Percentiles rank a stretch among this genome's conserved stretches.
These are phyloP conservation scores for Torulaspora gathmanii DNA, from an alignment of 805 yeast species.

Conservation along the genomic window DNA sequence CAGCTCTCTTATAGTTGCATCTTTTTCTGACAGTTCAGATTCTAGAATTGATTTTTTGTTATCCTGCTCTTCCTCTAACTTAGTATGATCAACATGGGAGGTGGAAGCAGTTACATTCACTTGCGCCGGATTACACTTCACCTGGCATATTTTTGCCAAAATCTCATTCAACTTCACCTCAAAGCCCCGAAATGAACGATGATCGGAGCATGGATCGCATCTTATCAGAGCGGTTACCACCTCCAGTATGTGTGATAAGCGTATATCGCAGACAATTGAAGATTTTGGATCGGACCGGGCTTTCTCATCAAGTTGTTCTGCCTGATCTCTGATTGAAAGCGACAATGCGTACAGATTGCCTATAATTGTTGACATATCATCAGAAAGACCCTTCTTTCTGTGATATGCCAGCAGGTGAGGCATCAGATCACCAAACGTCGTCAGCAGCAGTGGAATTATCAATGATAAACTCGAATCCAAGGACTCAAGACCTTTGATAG, in stretches of 20 bases:
- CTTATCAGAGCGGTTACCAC: not conserved
- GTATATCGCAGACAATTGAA: not conserved
- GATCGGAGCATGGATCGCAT: not conserved
- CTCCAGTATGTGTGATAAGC: not conserved
- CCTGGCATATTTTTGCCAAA: not conserved
- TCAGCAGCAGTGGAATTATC: not conserved
- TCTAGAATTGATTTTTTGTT: not conserved
- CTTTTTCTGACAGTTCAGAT: not conserved
- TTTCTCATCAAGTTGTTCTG: not conserved
- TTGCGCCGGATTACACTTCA: not conserved
- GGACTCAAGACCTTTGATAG: not conserved
- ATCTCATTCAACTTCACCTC: not conserved
- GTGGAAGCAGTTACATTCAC: no score
- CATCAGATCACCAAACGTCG: conserved; percentile 2
- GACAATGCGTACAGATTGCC: conserved; percentile 4
- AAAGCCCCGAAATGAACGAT: not conserved
- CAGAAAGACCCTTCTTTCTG: not conserved
- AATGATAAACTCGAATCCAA: not conserved
- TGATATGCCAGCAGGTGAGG: conserved; percentile 3
- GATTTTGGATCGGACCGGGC: not conserved
- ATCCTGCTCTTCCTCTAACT: not conserved
- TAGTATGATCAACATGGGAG: no score
- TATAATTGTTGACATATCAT: not conserved
- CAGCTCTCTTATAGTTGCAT: conserved; percentile 36
- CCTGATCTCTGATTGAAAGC: conserved; percentile 1